Conservation (phyloP, 1,284 basidiomycete species). For the Austropuccinia psidii region DNA sequence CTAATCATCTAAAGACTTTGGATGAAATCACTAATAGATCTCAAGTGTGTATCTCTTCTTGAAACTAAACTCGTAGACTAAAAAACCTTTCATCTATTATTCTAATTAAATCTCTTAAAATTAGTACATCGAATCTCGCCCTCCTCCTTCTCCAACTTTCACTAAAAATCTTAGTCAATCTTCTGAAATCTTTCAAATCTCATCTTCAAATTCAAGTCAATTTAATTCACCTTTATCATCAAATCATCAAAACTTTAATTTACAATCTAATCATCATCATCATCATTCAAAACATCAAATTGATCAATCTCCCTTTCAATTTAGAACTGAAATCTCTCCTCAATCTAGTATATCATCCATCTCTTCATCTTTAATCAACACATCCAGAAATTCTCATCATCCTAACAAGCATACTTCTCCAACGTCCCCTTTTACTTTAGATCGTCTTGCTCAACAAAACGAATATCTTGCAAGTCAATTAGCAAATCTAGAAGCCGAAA, state of each 20-base stretch:
- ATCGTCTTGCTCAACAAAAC: slow-evolving; percentile 67
- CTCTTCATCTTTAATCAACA: slow-evolving; percentile 44
- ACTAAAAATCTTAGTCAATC: background rate
- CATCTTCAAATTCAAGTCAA: background rate
- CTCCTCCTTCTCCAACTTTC: slow-evolving; percentile 22
- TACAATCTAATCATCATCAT: background rate
- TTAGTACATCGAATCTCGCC: slow-evolving; percentile 34
- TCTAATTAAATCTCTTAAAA: background rate
- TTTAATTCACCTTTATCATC: background rate
- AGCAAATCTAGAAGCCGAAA: slow-evolving; percentile 64
- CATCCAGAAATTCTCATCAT: background rate
- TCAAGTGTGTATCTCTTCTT: slow-evolving; percentile 40
- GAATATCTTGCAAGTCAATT: slow-evolving; percentile 65
- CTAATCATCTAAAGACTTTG: slow-evolving; percentile 41
- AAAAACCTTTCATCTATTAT: background rate
- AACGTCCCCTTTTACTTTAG: slow-evolving; percentile 56
- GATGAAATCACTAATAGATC: slow-evolving; percentile 45
- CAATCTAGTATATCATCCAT: slow-evolving; percentile 41
- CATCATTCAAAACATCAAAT: background rate
- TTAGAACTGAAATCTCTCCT: slow-evolving; percentile 44
- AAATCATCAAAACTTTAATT: background rate
- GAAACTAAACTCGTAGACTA: slow-evolving; percentile 40
- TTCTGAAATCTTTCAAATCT: slow-evolving; percentile 1
- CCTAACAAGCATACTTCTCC: slow-evolving; percentile 49
- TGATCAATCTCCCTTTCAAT: background rate